A percentile compares a stretch with the other conserved stretches of the same genome.
phyloP scores from a whole-genome alignment of 2,329 filamentous ascomycete genomes.

The Aspergillus oerlinghausenensis region DNA sequence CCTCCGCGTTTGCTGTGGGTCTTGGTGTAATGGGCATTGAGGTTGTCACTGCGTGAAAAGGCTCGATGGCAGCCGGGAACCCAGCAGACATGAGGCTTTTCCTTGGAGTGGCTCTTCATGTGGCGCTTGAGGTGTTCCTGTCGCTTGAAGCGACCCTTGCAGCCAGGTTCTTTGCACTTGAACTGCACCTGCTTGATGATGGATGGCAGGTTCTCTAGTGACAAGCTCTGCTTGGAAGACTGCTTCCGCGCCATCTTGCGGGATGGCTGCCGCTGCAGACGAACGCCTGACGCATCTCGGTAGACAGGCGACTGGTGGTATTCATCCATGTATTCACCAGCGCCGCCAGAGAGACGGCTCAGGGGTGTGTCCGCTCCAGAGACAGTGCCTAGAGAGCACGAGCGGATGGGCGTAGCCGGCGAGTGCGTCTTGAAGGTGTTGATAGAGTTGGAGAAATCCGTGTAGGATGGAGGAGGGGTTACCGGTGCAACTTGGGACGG shows the following conservation, averaged over 20 bases:
- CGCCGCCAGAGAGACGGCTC: conserved; percentile 31
- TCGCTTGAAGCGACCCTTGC: conserved; percentile 44
- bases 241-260: conserved; percentile 28
- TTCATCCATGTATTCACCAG: conserved; percentile 33
- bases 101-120: conserved; percentile 44
- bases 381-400: conserved; percentile 30
- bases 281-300: conserved; percentile 22
- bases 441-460: conserved; percentile 32
- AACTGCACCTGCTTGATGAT: conserved; percentile 41
- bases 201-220: conserved; percentile 33
- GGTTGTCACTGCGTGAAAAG: conserved; percentile 43
- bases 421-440: conserved; percentile 33
- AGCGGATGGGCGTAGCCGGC: conserved; percentile 33
- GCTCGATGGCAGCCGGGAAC: conserved; percentile 39
- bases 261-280: conserved; percentile 28
- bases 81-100: conserved; percentile 43
- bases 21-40: conserved; percentile 44
- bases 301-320: conserved; percentile 32
- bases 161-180: conserved; percentile 40
- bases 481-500: conserved; percentile 33
- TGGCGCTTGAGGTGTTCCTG: conserved; percentile 49
- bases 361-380: conserved; percentile 33
- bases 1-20: conserved; percentile 45
- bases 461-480: conserved; percentile 36
- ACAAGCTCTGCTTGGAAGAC: conserved; percentile 32